Base-by-base conservation (phyloP, 331 rosid species). In the Malus hybrid region DNA sequence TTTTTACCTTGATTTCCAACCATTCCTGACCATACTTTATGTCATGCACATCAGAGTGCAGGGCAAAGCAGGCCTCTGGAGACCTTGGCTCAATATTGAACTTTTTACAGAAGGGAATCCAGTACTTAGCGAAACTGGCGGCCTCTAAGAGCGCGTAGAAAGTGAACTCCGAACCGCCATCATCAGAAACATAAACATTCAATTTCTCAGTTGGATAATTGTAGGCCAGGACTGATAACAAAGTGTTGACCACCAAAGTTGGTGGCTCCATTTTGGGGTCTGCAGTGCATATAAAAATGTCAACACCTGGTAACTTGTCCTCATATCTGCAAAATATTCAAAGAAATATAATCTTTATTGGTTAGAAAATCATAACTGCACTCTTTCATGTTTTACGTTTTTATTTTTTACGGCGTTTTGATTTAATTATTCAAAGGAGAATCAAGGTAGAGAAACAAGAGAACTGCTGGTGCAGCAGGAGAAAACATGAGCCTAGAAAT, bases 261-360 rank as follows among this genome's bases (percentile, higher is more conserved):
- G 94, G 94, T n/a, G 94, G 90, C 80, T 89, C 97, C 74, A 89
- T 46, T 24, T 1, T 70, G n/a, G 91, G 93, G 66, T 91, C 97
- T 6, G 95, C 95, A 3, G 95, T 91, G 87, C 93, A 89, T 28
- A 91, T 87, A 74, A 89, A 88, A 0, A 85, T 81, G 80, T 91
- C 97, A 34, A 88, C 81, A 5, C 29, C 71, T 2, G 91, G 89
- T 44, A 91, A 79, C 68, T 79, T 63, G 22, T 82, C 79, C 64
- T 82, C 84, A 8, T 76, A 87, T 74, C 95, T 91, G 81, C 65
- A 54, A 54, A 39, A 1, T 15, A 67, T 31, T 32, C 46, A 62
- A 44, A 14, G 33, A 8, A 20, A 32, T 14, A 15, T 52, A 11
- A 44, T 0, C 46, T 11, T 1, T 44, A 44, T 44, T 44, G 5